Conservation (phyloP, 208 protist genomes). For the Porcisia hertigi region DNA sequence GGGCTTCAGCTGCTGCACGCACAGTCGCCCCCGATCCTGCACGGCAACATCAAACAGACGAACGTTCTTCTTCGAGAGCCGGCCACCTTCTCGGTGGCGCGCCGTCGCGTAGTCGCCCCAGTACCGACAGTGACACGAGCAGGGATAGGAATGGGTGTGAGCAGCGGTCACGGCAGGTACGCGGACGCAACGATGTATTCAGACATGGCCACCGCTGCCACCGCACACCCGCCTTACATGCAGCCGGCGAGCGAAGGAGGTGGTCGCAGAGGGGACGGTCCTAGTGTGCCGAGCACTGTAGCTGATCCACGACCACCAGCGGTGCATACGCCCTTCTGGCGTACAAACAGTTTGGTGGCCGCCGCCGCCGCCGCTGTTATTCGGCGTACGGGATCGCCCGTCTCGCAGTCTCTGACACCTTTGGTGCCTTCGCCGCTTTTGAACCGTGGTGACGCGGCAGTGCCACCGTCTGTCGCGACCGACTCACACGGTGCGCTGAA, state of each 20-base stretch:
- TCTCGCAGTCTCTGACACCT: neutral
- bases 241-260: neutral
- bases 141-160: neutral
- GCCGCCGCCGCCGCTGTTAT: neutral
- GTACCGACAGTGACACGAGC: neutral
- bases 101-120: slow-evolving; percentile 13
- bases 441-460: neutral
- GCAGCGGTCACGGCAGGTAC: neutral
- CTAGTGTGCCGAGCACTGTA: neutral
- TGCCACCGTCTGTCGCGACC: neutral
- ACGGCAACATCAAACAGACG: slow-evolving; percentile 20
- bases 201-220: neutral
- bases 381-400: neutral
- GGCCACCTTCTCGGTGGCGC: slow-evolving; percentile 17
- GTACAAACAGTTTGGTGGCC: neutral
- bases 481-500: neutral
- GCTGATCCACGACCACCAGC: neutral
- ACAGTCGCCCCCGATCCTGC: slow-evolving; percentile 34
- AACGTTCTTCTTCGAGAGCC: slow-evolving; percentile 29
- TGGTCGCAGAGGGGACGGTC: neutral
- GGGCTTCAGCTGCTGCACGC: slow-evolving; percentile 34
- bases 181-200: neutral
- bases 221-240: too few species aligned
- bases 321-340: neutral
- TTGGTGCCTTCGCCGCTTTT: neutral